Evolutionary conservation across 2,329 filamentous ascomycete genomes (phyloP), one percentile per base, ranked within the genome.

Genomic region (Colletotrichum shisoi): DNA sequence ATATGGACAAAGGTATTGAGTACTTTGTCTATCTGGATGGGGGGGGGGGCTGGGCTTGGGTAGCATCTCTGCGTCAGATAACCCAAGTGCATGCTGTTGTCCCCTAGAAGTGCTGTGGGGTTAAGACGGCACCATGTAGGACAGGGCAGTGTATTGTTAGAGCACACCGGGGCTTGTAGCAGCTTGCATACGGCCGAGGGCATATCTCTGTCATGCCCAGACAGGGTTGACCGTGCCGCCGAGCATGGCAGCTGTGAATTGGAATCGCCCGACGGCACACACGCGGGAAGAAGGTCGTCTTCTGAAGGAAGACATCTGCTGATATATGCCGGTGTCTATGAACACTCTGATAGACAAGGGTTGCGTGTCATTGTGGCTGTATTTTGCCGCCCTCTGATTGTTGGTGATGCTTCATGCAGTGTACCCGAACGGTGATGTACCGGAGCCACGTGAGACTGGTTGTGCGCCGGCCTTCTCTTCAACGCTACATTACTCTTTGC

Each of bases 201-300:
- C 51, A 15, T 12, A 13, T 15, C 4, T 24, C 13, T 56, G 52
- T 37, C 34, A 31, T 58, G 13, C 27, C 44, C 44, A 15, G 21
- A 9, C 24, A 48, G 24, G 31, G 56, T 27, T 48, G n/a, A 19
- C 21, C 44, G 56, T 58, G 31, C 56, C 56, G 56, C 39, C 42
- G 31, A n/a, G 15, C 21, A 39, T 44, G 42, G 56, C 56, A n/a
- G 44, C 56, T 21, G 42, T 46, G 21, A 54, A 24, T 27, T 24
- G 24, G 21, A 34, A 19, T 44, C 27, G 12, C 27, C 54, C 42
- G 39, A 49, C 46, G 27, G 19, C 46, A 49, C 27, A 46, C 45
- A 15, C 31, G 8, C 31, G 31, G 31, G 19, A 31, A 7, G 7
- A 60, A 19, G 61, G 34, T 27, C 42, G 62, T 60, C 57, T 39